Percentiles rank a stretch among this genome's conserved stretches.
Evolutionary conservation across 306 rosid genomes (phyloP).

Genomic region (Quercus alba): DNA sequence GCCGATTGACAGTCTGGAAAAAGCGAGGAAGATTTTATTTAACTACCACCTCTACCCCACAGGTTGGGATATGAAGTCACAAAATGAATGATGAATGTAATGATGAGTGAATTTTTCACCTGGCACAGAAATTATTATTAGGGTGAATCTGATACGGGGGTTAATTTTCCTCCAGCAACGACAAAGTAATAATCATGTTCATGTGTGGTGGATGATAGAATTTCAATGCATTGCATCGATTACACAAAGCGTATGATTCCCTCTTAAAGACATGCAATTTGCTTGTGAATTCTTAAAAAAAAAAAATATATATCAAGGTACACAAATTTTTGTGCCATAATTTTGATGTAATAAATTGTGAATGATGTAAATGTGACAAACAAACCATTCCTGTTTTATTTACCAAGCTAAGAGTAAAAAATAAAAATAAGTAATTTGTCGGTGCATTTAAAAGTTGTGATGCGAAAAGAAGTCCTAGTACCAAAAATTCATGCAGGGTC

Average conservation of each 20-base stretch:
- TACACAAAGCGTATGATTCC: constrained; percentile 19
- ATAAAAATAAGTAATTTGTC: neutral
- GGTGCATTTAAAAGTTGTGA: neutral
- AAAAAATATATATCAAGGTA: fast-evolving
- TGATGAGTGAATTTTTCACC: constrained; percentile 14
- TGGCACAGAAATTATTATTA: constrained; percentile 1
- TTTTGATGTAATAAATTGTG: no score
- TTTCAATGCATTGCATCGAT: neutral
- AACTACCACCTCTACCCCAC: constrained; percentile 38
- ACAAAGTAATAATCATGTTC: constrained; percentile 5
- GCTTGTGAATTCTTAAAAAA: neutral
- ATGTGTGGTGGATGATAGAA: neutral
- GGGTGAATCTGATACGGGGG: neutral
- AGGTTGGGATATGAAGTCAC: constrained; percentile 16
- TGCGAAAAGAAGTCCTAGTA: neutral
- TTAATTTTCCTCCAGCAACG: neutral
- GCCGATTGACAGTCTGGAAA: constrained; percentile 60
- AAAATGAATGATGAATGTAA: constrained; percentile 19
- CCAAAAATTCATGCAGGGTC: neutral
- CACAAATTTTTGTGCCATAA: no score
- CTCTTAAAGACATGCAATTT: neutral
- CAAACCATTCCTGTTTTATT: neutral
- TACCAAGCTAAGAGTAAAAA: neutral
- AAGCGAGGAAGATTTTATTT: constrained; percentile 39
- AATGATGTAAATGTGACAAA: no score